Evolutionary conservation across 2,329 filamentous ascomycete genomes (phyloP), one percentile per base, ranked within the genome.

Genomic region (Capronia coronata): DNA sequence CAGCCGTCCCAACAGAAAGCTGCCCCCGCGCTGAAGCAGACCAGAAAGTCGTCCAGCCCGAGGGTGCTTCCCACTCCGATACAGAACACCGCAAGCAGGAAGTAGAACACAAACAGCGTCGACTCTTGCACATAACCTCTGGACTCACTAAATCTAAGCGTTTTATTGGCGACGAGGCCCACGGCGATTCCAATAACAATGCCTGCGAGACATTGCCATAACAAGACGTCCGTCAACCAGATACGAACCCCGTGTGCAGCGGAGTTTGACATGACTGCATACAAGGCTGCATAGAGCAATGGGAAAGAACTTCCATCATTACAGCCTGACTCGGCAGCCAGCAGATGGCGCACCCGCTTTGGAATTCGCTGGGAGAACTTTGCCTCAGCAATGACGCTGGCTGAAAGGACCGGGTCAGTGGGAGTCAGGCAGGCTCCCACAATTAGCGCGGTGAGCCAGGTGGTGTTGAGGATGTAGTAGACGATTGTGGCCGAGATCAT

Each of bases 291-390:
- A 56, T 77, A 79, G 1, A 79, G 62, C 58, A 79, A 79, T 0
- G 76, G 76, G 51, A 79, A 79, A 0, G 73, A 74, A 3, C 76
- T 52, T 29, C 77, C 62, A 53, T 80, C 76, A 49, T 79, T 79
- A 58, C 74, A 77, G 1, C 75, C 77, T 35, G 71, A 74, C 56
- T 80, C 77, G 0, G 76, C 75, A 14, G 70, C 69, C 8, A 79
- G 65, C 41, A 79, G 62, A 57, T 78, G 67, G 35, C 71, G 71
- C 37, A 79, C 62, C 3, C 76, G 67, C 49, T 68, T 71, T 0
- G 76, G 77, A 1, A 79, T 71, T 11, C 77, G 61, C 1, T 66
- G 65, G 46, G 72, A 75, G 64, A 79, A 79, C 42, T 70, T 73
- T 23, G 71, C 74, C 56, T 77, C 75, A 1, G 70, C 70, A 10